A percentile compares a stretch with the other conserved stretches of the same genome.
phyloP scores from a whole-genome alignment of 176 grass and related monocot species.

The Juncus inflexus region DNA sequence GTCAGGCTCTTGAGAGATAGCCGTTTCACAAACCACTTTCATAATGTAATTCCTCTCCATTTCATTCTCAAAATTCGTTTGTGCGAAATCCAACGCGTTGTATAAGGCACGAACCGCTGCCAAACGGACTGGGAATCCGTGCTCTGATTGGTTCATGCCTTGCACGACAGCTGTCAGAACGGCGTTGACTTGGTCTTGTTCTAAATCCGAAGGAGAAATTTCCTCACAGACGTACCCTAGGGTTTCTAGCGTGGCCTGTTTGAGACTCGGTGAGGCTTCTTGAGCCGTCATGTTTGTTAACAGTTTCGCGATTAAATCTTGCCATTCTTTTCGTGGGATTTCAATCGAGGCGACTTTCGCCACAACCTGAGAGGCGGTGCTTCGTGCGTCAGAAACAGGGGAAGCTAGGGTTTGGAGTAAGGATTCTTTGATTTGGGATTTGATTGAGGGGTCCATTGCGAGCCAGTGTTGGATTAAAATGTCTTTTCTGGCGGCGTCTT shows the following conservation, averaged over 20 bases:
- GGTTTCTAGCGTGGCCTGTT: constrained; percentile 53
- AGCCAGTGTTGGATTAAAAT: constrained; percentile 40
- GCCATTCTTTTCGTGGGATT: constrained; percentile 49
- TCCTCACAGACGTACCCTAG: constrained; percentile 73
- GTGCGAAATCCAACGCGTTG: constrained; percentile 70
- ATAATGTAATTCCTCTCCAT: constrained; percentile 64
- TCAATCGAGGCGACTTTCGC: constrained; percentile 66
- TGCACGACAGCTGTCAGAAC: constrained; percentile 64
- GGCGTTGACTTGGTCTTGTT: constrained; percentile 65
- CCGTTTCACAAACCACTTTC: constrained; percentile 61
- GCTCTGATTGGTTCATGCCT: constrained; percentile 54
- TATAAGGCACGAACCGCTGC: constrained; percentile 51
- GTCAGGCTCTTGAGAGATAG: constrained; percentile 45
- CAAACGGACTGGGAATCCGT: constrained; percentile 48
- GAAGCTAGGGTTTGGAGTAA: constrained; percentile 50
- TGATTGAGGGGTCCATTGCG: constrained; percentile 44
- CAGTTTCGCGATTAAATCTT: constrained; percentile 43
- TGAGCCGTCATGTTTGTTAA: constrained; percentile 47
- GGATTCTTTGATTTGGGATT: constrained; percentile 48
- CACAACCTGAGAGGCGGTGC: constrained; percentile 55
- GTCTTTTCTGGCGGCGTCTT: constrained; percentile 45
- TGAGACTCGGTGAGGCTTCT: constrained; percentile 36
- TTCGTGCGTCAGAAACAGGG: constrained; percentile 40
- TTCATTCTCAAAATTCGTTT: constrained; percentile 61
- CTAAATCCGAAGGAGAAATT: constrained; percentile 50